These are phyloP conservation scores for Aureobasidium melanogenum DNA, from an alignment of 2,329 filamentous ascomycete species.

Conservation along the genomic window DNA sequence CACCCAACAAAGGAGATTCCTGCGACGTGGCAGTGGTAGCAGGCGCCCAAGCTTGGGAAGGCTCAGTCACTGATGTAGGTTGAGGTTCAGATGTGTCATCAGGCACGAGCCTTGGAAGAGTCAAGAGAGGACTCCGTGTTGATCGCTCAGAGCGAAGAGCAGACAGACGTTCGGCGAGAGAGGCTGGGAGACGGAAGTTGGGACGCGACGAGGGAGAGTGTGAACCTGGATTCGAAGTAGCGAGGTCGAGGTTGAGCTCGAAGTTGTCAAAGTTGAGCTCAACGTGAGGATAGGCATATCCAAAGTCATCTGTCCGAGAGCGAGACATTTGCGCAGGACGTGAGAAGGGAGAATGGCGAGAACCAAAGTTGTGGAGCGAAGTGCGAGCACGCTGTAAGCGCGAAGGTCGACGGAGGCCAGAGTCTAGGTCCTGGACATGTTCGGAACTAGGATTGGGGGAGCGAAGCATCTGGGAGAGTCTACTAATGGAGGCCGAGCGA, in stretches of 20 bases:
- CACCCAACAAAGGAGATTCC: background rate
- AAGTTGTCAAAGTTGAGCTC: conserved; percentile 25
- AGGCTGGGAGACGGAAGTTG: conserved; percentile 16
- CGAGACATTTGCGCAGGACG: background rate
- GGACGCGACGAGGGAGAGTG: conserved; percentile 12
- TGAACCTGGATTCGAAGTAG: conserved; percentile 14
- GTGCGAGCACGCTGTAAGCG: conserved; percentile 12
- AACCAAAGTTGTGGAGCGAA: conserved; percentile 1
- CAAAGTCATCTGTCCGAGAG: conserved; percentile 8
- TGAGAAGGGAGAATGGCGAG: conserved; percentile 4
- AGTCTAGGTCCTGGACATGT: background rate
- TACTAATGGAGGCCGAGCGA: conserved; percentile 24
- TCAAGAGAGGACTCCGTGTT: background rate
- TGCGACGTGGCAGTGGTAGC: background rate
- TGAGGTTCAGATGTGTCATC: background rate
- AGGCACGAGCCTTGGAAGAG: background rate
- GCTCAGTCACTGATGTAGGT: background rate
- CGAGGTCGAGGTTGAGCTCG: conserved; percentile 30
- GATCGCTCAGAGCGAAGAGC: conserved; percentile 25
- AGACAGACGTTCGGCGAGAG: conserved; percentile 22
- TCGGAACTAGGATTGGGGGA: conserved; percentile 18
- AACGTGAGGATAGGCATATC: conserved; percentile 12
- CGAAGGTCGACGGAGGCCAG: conserved; percentile 18
- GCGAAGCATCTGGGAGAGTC: conserved; percentile 25
- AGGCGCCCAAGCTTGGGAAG: background rate